Base-by-base conservation (phyloP, 352 stramenopile species). In the Globisporangium spiculum region DNA sequence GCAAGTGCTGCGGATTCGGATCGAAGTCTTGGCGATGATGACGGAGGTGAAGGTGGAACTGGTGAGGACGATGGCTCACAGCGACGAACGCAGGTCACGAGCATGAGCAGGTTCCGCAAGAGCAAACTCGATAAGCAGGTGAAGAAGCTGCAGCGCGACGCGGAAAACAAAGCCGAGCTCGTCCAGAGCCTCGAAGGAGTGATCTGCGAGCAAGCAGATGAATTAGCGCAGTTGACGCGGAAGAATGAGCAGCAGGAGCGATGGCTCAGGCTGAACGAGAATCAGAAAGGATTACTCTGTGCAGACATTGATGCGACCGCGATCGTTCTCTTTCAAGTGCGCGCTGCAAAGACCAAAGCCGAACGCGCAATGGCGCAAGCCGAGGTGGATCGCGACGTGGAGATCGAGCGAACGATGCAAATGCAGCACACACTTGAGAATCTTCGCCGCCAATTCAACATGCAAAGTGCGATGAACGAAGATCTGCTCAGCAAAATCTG, bases 51-150 rank as follows among this genome's bases (percentile, higher is more conserved):
- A 56, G 22, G n/a, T 48, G 65, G 66, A 41, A 38, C 27, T 3
- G 60, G 65, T 9, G 65, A 73, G 7, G 41, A 59, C 22, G 56
- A 72, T 6, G 22, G 26, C 0, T 66, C 60, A n/a, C 34, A 34
- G 9, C 67, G 50, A 4, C 65, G 65, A 6, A 78, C 70, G 1
- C 76, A 84, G 61, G 52, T 84, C 18, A 71, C 83, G 8, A 77
- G 78, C 1, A 90, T 90, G 83, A 91, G 83, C 52, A 77, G 78
- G 5, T 91, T 87, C 32, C 73, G 82, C 14, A 87, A 87, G 48
- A 92, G 73, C 50, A 91, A 92, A 46, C 72, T 92, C 26, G 84
- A 91, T 44, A 76, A 77, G 3, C 71, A 85, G 8, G 78, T 90
- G 22, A 84, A 75, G 46, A 88, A 90, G 68, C 71, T 90, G 12